A percentile compares a stretch with the other conserved stretches of the same genome.
These are phyloP conservation scores for Epicoccum sorghinum DNA, from an alignment of 2,329 filamentous ascomycete species.

Conservation along the genomic window DNA sequence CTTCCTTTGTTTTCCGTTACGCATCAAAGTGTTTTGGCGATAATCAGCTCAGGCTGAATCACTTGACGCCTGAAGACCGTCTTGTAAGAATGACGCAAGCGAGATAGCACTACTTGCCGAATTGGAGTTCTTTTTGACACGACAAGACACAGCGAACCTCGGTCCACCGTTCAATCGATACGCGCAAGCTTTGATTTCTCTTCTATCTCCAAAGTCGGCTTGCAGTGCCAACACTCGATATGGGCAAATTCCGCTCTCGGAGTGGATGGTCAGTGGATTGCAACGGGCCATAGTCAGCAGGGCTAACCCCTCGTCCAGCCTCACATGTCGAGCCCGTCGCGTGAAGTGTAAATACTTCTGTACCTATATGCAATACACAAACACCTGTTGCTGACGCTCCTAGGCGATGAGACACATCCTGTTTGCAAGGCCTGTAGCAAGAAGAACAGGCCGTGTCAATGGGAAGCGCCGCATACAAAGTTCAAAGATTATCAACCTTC, in stretches of 20 bases:
- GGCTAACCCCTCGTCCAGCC: slow-evolving; percentile 21
- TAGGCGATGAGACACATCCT: slow-evolving; percentile 39
- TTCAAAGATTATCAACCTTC: slow-evolving; percentile 37
- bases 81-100: slow-evolving; percentile 9
- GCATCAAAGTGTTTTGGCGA: not conserved
- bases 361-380: not conserved
- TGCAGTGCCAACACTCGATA: slow-evolving; percentile 3
- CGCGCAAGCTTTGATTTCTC: slow-evolving; percentile 2
- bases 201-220: slow-evolving; percentile 16
- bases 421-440: slow-evolving; percentile 41
- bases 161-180: not conserved
- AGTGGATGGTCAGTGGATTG: slow-evolving; percentile 38
- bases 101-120: not conserved
- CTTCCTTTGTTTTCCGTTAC: not conserved
- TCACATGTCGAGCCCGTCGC: slow-evolving; percentile 40
- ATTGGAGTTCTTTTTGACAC: slow-evolving; percentile 3
- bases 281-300: not conserved
- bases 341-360: slow-evolving; percentile 35
- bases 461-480: slow-evolving; percentile 35
- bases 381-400: not conserved
- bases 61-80: not conserved
- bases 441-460: slow-evolving; percentile 39
- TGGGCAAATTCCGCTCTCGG: slow-evolving; percentile 42
- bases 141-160: not conserved
- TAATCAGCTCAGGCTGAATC: not conserved